A percentile compares a stretch with the other conserved stretches of the same genome.
Conservation (phyloP, 2,329 filamentous ascomycete genomes). For the Colletotrichum lupini region DNA sequence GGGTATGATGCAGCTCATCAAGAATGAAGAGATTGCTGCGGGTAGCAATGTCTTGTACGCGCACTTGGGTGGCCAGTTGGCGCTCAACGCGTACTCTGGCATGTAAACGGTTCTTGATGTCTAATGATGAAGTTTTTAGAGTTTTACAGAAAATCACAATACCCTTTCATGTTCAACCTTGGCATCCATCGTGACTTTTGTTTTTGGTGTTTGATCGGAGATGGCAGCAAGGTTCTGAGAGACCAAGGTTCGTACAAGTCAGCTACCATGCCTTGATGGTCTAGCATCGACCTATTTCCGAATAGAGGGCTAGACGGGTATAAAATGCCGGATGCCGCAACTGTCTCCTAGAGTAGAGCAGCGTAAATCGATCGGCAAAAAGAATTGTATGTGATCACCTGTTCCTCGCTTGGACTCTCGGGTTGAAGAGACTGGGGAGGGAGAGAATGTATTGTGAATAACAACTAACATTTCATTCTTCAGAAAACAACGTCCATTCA, state of each 20-base stretch:
- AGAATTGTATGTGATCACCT: too few relatives aligned
- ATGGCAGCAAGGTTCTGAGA: background rate
- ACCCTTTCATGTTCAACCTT: slow-evolving; percentile 2
- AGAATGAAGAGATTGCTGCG: slow-evolving; percentile 66
- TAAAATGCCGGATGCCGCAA: background rate
- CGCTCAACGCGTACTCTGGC: slow-evolving; percentile 73
- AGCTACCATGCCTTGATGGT: background rate
- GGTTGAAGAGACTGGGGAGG: too few relatives aligned
- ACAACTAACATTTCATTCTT: too few relatives aligned
- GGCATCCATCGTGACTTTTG: background rate
- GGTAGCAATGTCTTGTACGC: slow-evolving; percentile 77
- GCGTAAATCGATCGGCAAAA: too few relatives aligned
- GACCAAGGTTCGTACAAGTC: background rate
- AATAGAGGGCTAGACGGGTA: background rate
- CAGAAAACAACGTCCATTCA: too few relatives aligned
- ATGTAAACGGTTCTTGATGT: slow-evolving; percentile 8
- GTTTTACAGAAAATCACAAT: slow-evolving; percentile 7
- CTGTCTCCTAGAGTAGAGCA: too few relatives aligned
- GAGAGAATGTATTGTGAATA: too few relatives aligned
- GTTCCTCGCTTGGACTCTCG: too few relatives aligned
- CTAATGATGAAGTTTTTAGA: background rate
- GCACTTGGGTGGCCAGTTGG: slow-evolving; percentile 77
- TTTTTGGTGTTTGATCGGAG: background rate
- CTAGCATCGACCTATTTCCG: background rate
- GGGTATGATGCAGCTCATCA: slow-evolving; percentile 76